phyloP scores from a whole-genome alignment of 2,329 filamentous ascomycete species.

The Helminthosporium solani region DNA sequence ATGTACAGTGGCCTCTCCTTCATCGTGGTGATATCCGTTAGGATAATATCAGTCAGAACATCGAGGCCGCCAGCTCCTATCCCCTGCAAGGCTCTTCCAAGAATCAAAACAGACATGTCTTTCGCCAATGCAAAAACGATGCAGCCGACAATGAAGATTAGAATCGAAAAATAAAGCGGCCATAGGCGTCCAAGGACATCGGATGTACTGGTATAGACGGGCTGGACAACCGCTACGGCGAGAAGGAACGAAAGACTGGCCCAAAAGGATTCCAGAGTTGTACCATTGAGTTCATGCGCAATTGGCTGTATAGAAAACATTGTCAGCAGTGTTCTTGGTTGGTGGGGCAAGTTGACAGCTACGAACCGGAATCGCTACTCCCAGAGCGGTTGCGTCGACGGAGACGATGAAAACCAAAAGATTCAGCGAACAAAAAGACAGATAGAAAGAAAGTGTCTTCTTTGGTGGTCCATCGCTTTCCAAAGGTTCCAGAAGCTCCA shows the following conservation, averaged over 20 bases:
- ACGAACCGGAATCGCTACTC: conserved; percentile 14
- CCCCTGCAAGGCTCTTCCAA: conserved; percentile 2
- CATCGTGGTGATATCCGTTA: conserved; percentile 55
- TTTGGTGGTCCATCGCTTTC: no score
- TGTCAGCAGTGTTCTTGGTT: conserved; percentile 11
- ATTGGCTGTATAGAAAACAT: conserved; percentile 3
- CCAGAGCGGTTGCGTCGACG: conserved; percentile 11
- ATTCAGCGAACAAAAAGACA: conserved; percentile 4
- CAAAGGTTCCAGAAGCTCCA: no score
- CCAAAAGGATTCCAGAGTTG: conserved; percentile 52
- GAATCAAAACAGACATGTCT: neutral
- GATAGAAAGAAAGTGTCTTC: conserved; percentile 5
- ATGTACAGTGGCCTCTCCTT: conserved; percentile 47
- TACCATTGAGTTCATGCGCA: conserved; percentile 8
- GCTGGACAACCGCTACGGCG: conserved; percentile 23
- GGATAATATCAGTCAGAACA: conserved; percentile 50
- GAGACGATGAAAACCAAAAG: conserved; percentile 10
- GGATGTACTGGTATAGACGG: conserved; percentile 32
- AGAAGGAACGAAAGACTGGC: conserved; percentile 55
- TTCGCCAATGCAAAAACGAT: conserved; percentile 2
- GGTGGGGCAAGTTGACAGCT: neutral
- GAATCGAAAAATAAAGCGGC: conserved; percentile 16
- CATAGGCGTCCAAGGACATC: conserved; percentile 24
- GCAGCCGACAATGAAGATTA: conserved; percentile 47
- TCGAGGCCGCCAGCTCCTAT: conserved; percentile 35